Percentiles rank a stretch among this genome's conserved stretches.
phyloP scores from a whole-genome alignment of 2,329 filamentous ascomycete genomes.

The Trichoderma koningiopsis region DNA sequence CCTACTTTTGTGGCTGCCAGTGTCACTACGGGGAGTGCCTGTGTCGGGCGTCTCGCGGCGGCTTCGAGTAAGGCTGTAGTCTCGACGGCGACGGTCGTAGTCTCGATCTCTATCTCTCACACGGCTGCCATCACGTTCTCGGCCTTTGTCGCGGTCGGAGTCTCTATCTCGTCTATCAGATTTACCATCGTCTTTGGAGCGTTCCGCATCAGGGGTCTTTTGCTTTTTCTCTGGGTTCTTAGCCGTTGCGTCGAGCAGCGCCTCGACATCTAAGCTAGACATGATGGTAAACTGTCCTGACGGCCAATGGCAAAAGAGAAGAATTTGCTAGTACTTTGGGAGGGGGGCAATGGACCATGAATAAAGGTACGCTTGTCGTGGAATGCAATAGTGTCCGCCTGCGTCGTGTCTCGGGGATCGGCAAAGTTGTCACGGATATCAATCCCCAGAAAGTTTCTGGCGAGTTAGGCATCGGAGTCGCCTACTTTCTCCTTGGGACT shows the following conservation, averaged over 20 bases:
- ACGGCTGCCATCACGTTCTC: slow-evolving; percentile 49
- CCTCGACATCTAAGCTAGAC: slow-evolving; percentile 74
- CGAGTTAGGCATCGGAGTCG: slow-evolving; percentile 5
- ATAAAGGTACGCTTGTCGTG: background rate
- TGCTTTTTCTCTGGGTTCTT: slow-evolving; percentile 57
- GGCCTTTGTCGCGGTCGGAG: slow-evolving; percentile 38
- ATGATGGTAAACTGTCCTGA: slow-evolving; percentile 40
- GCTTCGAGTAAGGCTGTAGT: slow-evolving; percentile 55
- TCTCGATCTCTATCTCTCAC: slow-evolving; percentile 53
- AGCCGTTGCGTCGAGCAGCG: slow-evolving; percentile 83
- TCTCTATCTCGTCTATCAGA: slow-evolving; percentile 26
- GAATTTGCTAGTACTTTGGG: background rate
- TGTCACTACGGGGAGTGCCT: slow-evolving; percentile 72
- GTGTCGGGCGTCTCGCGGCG: slow-evolving; percentile 56
- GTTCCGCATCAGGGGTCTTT: slow-evolving; percentile 53
- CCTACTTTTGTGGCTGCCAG: slow-evolving; percentile 79
- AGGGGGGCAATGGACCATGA: background rate
- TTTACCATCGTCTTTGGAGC: slow-evolving; percentile 46
- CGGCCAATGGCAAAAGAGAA: background rate
- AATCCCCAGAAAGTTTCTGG: background rate
- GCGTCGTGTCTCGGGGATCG: background rate
- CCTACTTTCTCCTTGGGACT: slow-evolving; percentile 11
- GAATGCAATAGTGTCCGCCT: background rate
- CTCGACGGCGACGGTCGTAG: slow-evolving; percentile 56
- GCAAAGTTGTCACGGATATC: background rate